phyloP scores from a whole-genome alignment of 1,139 yeast species.

The Nakaseomyces uthaithaninus region DNA sequence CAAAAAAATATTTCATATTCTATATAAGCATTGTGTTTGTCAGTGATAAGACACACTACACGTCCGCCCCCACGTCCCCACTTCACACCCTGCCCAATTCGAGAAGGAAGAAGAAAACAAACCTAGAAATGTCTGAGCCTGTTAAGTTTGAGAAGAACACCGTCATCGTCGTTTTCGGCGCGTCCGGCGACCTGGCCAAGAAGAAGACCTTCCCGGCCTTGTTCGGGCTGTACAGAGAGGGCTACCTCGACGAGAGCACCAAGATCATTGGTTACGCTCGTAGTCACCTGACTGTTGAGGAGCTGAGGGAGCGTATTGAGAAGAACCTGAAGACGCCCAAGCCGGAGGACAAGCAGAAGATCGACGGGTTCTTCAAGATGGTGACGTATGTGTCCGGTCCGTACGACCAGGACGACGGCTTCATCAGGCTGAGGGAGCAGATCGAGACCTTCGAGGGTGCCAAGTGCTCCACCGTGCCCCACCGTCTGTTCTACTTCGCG shows the following conservation, averaged over 20 bases:
- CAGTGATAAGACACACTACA: too few relatives aligned
- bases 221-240: slow-evolving; percentile 69
- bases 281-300: slow-evolving; percentile 58
- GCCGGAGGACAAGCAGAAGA: slow-evolving; percentile 37
- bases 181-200: slow-evolving; percentile 94
- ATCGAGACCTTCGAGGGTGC: slow-evolving; percentile 54
- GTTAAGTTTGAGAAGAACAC: slow-evolving; percentile 50
- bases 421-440: slow-evolving; percentile 43
- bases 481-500: slow-evolving; percentile 83
- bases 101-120: not conserved
- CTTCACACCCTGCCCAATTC: not conserved
- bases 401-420: slow-evolving; percentile 76
- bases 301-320: slow-evolving; percentile 57
- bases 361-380: slow-evolving; percentile 56
- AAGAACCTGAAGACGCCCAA: slow-evolving; percentile 56
- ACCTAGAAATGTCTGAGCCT: slow-evolving; percentile 8
- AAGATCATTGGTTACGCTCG: slow-evolving; percentile 90
- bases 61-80: not conserved
- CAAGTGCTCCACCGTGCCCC: slow-evolving; percentile 41
- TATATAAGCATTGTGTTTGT: too few relatives aligned
- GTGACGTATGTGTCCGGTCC: slow-evolving; percentile 67
- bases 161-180: slow-evolving; percentile 82
- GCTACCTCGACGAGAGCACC: slow-evolving; percentile 60
- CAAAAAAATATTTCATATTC: too few relatives aligned
- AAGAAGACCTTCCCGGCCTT: slow-evolving; percentile 88